Base-by-base conservation (phyloP, 2,329 filamentous ascomycete species). In the Grosmannia huntii region DNA sequence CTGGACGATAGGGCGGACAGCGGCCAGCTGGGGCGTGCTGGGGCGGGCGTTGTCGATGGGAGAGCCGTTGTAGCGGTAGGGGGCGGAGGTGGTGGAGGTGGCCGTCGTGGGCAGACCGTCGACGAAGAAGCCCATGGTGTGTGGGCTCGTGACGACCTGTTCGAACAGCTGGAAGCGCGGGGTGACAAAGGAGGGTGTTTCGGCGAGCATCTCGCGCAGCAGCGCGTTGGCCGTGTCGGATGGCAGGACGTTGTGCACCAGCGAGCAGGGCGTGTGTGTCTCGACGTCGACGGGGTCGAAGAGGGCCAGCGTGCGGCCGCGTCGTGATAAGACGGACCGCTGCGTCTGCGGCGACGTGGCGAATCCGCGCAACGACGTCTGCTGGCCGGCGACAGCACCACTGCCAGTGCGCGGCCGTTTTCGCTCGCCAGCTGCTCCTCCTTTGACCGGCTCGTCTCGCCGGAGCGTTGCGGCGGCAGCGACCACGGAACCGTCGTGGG, bases 221-320 rank as follows among this genome's bases (percentile, higher is more conserved):
- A 99, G 76, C 0, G 78, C 76, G 62, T 90, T 86, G 46, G 94
- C 92, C 60, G 87, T 77, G 2, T 84, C 75, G 0, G 76, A 33
- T 0, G 89, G 84, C 0, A 99, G 76, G 65, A 97, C 96, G 66
- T 96, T 94, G 71, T 95, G 90, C 58, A 96, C 84, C 63, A 97
- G 87, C 12, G 89, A 91, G 71, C 91, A 96, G 1, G 94, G 90
- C 0, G 92, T 96, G 67, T 95, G 81, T 27, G 81, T 78, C 54
- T 89, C 86, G 52, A 97, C 82, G 65, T 96, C 90, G 46, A 83
- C 76, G 0, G 91, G 88, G 49, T 88, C 83, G 70, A 87, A 97
- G 0, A 97, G 76, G 67, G 92, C 87, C 2, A 97, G 72, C 0
- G 92, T 96, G 64, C 83, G 82, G 14, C 91, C 92, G 67, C 86